Evolutionary conservation across 1,284 basidiomycete genomes (phyloP).

Genomic region (Rhodotorula sp.): DNA sequence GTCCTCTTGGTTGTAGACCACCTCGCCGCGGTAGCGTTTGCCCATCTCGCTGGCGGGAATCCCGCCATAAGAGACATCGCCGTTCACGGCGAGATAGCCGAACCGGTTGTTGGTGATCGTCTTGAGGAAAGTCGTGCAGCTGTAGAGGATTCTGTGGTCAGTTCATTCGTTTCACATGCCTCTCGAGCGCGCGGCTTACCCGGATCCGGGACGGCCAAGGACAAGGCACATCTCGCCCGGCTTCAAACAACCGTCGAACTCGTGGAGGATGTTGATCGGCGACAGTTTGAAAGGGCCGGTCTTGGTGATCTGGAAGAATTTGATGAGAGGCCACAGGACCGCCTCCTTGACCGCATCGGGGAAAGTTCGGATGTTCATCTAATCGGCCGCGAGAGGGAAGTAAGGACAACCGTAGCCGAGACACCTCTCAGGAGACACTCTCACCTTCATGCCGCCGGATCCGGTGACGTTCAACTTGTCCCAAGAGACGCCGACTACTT

Average conservation of each 20-base stretch:
- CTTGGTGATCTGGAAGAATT: conserved; percentile 46
- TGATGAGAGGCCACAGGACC: conserved; percentile 56
- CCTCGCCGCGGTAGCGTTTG: conserved; percentile 66
- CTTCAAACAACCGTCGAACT: conserved; percentile 70
- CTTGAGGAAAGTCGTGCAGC: conserved; percentile 50
- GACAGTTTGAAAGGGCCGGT: conserved; percentile 40
- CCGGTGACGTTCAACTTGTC: conserved; percentile 57
- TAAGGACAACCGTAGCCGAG: not conserved
- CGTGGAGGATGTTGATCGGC: conserved; percentile 45
- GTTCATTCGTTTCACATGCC: not conserved
- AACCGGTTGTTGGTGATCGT: conserved; percentile 49
- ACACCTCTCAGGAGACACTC: not conserved
- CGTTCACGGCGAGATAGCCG: conserved; percentile 51
- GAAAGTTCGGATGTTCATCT: conserved; percentile 61
- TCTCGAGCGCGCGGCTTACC: not conserved
- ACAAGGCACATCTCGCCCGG: conserved; percentile 61
- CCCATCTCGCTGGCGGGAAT: conserved; percentile 56
- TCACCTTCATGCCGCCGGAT: conserved; percentile 21
- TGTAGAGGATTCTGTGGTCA: not conserved
- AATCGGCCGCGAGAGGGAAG: not conserved
- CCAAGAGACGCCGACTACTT: conserved; percentile 74
- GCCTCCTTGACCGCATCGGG: conserved; percentile 63
- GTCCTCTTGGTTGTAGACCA: conserved; percentile 50
- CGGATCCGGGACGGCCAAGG: conserved; percentile 54
- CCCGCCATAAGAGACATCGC: conserved; percentile 60